These are phyloP conservation scores for Xylaria sp. DNA, from an alignment of 2,329 filamentous ascomycete genomes.

Conservation along the genomic window DNA sequence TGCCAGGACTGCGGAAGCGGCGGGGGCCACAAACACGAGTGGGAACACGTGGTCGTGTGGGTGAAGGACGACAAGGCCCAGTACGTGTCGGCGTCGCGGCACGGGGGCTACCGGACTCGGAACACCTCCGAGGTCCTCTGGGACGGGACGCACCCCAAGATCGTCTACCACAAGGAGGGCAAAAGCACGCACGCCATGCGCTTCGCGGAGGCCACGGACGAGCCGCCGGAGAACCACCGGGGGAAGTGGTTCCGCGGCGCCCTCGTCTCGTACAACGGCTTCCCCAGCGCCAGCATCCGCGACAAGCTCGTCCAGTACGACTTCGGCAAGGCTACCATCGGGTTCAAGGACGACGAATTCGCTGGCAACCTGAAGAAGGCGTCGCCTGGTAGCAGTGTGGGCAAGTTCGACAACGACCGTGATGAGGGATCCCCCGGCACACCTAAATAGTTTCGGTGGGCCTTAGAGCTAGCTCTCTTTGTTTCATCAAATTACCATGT, in stretches of 20 bases:
- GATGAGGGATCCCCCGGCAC: not conserved
- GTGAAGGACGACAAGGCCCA: slow-evolving; percentile 10
- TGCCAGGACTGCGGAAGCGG: slow-evolving; percentile 25
- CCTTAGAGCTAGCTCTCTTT: too few species aligned
- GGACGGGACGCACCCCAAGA: slow-evolving; percentile 21
- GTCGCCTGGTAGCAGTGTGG: not conserved
- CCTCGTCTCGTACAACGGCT: slow-evolving; percentile 8
- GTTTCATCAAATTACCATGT: too few species aligned
- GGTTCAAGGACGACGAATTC: slow-evolving; percentile 9
- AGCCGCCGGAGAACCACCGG: slow-evolving; percentile 22
- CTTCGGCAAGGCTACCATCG: slow-evolving; percentile 9
- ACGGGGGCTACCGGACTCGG: slow-evolving; percentile 20
- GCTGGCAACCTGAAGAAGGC: not conserved
- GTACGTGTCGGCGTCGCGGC: slow-evolving; percentile 18
- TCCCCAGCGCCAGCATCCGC: slow-evolving; percentile 3
- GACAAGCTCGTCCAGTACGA: slow-evolving; percentile 6
- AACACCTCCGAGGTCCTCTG: slow-evolving; percentile 14
- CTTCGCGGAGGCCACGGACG: slow-evolving; percentile 17
- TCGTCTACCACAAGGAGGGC: slow-evolving; percentile 29
- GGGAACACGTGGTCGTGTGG: slow-evolving; percentile 28
- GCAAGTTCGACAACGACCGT: not conserved
- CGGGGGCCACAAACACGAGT: slow-evolving; percentile 38
- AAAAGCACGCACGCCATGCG: slow-evolving; percentile 21
- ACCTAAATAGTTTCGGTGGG: too few species aligned
- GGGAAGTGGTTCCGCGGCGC: slow-evolving; percentile 13